Evolutionary conservation across 2,329 filamentous ascomycete species (phyloP), one percentile per base, ranked within the genome.

Genomic region (Botrytis galanthina): DNA sequence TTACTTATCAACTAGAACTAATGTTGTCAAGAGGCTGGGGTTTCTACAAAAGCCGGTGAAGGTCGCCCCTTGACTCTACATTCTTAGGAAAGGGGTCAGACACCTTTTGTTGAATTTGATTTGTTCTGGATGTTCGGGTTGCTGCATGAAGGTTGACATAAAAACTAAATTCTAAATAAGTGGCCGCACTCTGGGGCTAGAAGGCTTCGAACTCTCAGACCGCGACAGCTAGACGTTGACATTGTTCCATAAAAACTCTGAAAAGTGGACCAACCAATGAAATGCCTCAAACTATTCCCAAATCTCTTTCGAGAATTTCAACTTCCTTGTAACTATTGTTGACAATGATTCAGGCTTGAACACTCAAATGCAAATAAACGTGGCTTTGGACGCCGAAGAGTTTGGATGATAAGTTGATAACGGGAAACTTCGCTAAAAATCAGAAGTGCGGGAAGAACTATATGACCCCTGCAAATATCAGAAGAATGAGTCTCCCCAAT

Each of bases 191-290:
- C 26, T 29, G 35, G 16, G 26, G 46, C 46, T 67, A 54, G 16
- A 54, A 54, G 16, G 18, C 22, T 39, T 22, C 46, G 20, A 68
- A 54, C 37, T 29, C 26, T 68, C 51, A n/a, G 35, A 68, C 46
- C 46, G 39, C 26, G 29, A 54, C 62, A 54, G 60, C 61, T 71
- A 37, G 22, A 59, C n/a, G 44, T 42, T 39, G 37, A 48, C 29
- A 46, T 22, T 59, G 61, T 66, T 57, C n/a, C 29, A 67, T 39
- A 32, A 68, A 72, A 72, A 68, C 51, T 48, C 10, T 68, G 48
- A 72, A 72, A 72, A 67, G 62, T 72, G 70, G 70, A 48, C 3
- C 48, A 26, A 48, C 29, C 29, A 59, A 42, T 68, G 12, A 60
- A 42, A 62, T 42, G 1, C 37, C 22, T 59, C 42, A 22, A 1